phyloP scores from a whole-genome alignment of 1,139 yeast species.

The Kodamaea arcana region DNA sequence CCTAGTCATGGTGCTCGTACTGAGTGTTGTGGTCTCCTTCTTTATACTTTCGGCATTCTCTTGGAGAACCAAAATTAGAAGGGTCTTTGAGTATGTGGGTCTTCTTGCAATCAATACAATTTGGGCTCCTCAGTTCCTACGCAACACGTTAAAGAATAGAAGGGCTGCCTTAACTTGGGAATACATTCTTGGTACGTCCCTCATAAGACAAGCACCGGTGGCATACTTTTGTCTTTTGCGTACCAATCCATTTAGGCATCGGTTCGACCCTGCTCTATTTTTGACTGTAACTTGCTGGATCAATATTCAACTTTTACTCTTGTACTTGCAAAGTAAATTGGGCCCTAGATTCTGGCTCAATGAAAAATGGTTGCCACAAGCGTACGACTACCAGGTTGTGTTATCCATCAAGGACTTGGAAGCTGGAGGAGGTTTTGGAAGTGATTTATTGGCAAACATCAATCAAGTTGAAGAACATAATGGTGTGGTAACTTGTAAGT shows the following conservation, averaged over 20 bases:
- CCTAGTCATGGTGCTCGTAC: constrained; percentile 45
- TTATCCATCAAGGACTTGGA: constrained; percentile 61
- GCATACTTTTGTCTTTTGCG: constrained; percentile 51
- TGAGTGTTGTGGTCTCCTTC: constrained; percentile 57
- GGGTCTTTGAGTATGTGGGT: constrained; percentile 53
- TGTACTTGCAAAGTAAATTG: constrained; percentile 58
- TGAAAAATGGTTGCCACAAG: constrained; percentile 65
- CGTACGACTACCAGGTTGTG: constrained; percentile 77
- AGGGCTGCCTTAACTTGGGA: constrained; percentile 63
- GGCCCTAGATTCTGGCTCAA: constrained; percentile 88
- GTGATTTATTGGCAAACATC: constrained; percentile 30
- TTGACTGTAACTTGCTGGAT: constrained; percentile 49
- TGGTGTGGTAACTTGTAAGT: constrained; percentile 26
- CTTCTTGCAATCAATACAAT: constrained; percentile 58
- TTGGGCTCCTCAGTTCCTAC: constrained; percentile 88
- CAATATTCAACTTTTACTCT: constrained; percentile 47
- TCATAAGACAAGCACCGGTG: constrained; percentile 62
- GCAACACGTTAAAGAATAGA: constrained; percentile 75
- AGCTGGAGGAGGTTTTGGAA: constrained; percentile 38
- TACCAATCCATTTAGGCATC: constrained; percentile 51
- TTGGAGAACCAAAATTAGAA: constrained; percentile 62
- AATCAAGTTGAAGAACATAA: constrained; percentile 29
- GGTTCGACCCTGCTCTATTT: constrained; percentile 50
- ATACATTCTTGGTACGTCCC: constrained; percentile 64
- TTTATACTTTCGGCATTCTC: constrained; percentile 52